Conservation (phyloP, 73 alveolate genomes). For the Tetrahymena thermophila region DNA sequence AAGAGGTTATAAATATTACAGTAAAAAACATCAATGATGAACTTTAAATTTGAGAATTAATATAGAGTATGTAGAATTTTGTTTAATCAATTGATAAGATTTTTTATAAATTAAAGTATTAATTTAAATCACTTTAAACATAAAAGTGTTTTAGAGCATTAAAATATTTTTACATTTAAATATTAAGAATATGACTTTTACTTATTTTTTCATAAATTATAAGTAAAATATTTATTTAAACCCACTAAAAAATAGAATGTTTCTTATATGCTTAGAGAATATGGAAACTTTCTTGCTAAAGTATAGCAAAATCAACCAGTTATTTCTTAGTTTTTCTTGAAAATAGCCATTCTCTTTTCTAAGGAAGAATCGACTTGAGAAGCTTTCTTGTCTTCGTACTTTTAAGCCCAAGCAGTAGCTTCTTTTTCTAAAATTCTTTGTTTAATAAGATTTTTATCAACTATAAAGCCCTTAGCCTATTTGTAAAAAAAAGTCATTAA, state of each 20-base stretch:
- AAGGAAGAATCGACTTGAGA: neutral
- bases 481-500: neutral
- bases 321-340: neutral
- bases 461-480: neutral
- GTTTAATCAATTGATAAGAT: too few relatives aligned
- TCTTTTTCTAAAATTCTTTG: neutral
- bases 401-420: neutral
- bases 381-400: neutral
- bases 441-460: neutral
- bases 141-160: neutral
- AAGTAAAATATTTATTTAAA: neutral
- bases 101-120: neutral
- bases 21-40: too few relatives aligned
- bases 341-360: neutral
- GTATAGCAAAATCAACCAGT: neutral
- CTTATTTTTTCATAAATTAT: neutral
- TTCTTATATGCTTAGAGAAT: neutral
- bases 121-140: neutral
- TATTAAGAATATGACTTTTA: neutral
- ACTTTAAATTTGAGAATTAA: too few relatives aligned
- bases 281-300: neutral
- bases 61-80: too few relatives aligned
- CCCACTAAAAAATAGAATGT: neutral
- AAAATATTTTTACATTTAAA: neutral
- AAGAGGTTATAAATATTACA: too few relatives aligned